These are phyloP conservation scores for Kwoniella heveanensis DNA, from an alignment of 768 basidiomycete genomes.

Conservation along the genomic window DNA sequence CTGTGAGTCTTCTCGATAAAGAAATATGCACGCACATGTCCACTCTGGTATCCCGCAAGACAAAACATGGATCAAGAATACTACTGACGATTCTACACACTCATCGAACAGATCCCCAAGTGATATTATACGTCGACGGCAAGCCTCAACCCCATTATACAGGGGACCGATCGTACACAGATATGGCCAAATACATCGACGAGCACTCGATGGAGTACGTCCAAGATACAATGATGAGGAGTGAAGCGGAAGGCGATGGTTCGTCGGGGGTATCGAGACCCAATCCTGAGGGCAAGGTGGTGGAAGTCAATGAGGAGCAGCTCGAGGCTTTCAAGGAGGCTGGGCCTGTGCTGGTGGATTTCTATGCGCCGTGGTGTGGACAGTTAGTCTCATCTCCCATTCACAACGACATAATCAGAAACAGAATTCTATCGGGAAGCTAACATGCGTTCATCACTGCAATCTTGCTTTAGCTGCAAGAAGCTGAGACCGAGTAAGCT, in stretches of 20 bases:
- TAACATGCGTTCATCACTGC: slow-evolving; percentile 11
- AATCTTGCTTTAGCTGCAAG: slow-evolving; percentile 67
- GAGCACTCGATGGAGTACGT: slow-evolving; percentile 55
- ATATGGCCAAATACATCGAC: slow-evolving; percentile 64
- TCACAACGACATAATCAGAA: too few species aligned
- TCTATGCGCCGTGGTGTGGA: slow-evolving; percentile 94
- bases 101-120: slow-evolving; percentile 28
- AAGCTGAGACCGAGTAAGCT: slow-evolving; percentile 70
- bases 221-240: slow-evolving; percentile 4
- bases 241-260: slow-evolving; percentile 3
- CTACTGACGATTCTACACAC: neutral
- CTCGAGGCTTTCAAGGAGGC: slow-evolving; percentile 54
- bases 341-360: slow-evolving; percentile 70
- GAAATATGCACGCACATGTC: neutral
- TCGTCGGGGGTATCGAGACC: slow-evolving; percentile 21
- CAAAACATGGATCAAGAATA: neutral
- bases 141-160: slow-evolving; percentile 64
- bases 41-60: too few species aligned
- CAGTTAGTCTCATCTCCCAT: slow-evolving; percentile 62
- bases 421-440: too few species aligned
- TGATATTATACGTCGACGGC: slow-evolving; percentile 61
- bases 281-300: slow-evolving; percentile 59
- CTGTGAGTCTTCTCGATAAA: slow-evolving; percentile 55
- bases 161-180: slow-evolving; percentile 62
- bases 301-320: slow-evolving; percentile 55